Conservation (phyloP, 225 moss, liverwort and hornwort genomes). For the Sphagnum tenellum region DNA sequence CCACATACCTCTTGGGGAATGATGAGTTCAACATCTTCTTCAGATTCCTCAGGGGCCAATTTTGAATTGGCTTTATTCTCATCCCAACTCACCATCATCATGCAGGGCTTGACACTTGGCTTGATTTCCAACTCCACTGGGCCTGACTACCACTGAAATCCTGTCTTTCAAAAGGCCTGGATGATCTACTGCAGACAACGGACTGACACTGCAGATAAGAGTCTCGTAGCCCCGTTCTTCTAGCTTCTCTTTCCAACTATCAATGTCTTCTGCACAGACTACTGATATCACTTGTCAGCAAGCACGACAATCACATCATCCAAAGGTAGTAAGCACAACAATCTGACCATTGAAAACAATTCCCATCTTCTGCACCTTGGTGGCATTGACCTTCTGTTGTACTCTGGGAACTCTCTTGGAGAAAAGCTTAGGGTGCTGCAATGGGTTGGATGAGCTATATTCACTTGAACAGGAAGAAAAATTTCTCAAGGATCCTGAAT, state of each 20-base stretch:
- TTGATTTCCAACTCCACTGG: conserved; percentile 96
- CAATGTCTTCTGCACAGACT: conserved; percentile 36
- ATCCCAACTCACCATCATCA: conserved; percentile 59
- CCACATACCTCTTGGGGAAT: conserved; percentile 25
- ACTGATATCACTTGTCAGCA: too few relatives aligned
- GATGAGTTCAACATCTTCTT: conserved; percentile 14
- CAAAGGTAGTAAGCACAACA: too few relatives aligned
- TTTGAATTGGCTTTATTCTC: conserved; percentile 50
- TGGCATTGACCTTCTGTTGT: too few relatives aligned
- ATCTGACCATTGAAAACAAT: too few relatives aligned
- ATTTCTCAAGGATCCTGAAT: too few relatives aligned
- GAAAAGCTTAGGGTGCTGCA: too few relatives aligned
- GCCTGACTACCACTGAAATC: conserved; percentile 77
- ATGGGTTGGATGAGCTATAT: too few relatives aligned
- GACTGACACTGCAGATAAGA: conserved; percentile 67
- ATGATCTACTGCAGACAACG: conserved; percentile 58
- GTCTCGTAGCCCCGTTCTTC: conserved; percentile 77
- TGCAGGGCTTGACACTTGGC: conserved; percentile 89
- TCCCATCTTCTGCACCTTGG: too few relatives aligned
- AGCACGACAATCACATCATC: too few relatives aligned
- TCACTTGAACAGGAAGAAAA: too few relatives aligned
- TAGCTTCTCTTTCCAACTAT: conserved; percentile 66
- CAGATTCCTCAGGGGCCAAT: conserved; percentile 18
- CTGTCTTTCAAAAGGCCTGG: conserved; percentile 47
- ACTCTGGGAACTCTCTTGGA: too few relatives aligned